A percentile compares a stretch with the other conserved stretches of the same genome.
These are phyloP conservation scores for Selaginella tamariscina DNA, from an alignment of 75 land plant genomes.

Conservation along the genomic window DNA sequence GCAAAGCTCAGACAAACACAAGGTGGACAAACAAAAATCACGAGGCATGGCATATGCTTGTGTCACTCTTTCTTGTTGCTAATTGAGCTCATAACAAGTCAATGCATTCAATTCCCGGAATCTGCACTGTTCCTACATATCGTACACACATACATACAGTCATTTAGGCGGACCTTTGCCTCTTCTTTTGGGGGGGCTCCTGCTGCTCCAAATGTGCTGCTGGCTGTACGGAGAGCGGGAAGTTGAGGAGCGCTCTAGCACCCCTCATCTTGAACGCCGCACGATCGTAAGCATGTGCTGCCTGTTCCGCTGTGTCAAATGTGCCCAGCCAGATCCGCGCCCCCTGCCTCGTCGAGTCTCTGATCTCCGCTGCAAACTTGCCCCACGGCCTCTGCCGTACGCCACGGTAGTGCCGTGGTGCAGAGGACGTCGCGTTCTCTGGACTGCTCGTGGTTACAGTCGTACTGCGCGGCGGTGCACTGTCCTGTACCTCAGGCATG, in stretches of 20 bases:
- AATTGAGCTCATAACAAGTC: no score
- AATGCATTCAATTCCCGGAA: no score
- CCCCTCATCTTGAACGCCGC: constrained; percentile 6
- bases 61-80: no score
- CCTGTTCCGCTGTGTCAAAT: constrained; percentile 7
- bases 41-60: no score
- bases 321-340: constrained; percentile 13
- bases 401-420: constrained; percentile 2
- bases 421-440: not conserved
- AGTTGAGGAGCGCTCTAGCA: not conserved
- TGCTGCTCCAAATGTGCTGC: no score
- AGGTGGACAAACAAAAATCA: no score
- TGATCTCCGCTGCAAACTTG: constrained; percentile 10
- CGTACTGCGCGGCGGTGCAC: no score
- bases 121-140: no score
- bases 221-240: constrained; percentile 5
- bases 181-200: not conserved
- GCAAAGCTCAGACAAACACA: no score
- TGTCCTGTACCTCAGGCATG: not conserved
- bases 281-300: not conserved
- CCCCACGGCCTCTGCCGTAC: constrained; percentile 10
- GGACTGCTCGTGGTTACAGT: no score
- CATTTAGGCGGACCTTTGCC: no score
- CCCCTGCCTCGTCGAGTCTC: constrained; percentile 9
- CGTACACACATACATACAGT: no score